phyloP scores from a whole-genome alignment of 805 yeast species.

The Blastobotrys parvus region DNA sequence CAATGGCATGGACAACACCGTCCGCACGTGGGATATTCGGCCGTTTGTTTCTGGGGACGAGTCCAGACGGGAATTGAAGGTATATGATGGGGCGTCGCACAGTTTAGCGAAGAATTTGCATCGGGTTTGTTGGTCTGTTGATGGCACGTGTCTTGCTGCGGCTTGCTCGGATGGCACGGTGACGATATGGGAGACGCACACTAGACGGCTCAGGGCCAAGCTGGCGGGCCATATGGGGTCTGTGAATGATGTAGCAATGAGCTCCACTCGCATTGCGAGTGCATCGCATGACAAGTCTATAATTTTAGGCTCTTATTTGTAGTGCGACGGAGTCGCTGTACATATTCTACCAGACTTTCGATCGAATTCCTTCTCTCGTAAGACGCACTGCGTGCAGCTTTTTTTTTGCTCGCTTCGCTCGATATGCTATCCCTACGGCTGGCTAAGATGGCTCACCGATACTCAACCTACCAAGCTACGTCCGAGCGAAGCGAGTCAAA shows the following conservation, averaged over 20 bases:
- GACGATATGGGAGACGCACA: constrained; percentile 51
- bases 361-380: no score
- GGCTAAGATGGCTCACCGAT: no score
- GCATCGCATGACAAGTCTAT: constrained; percentile 51
- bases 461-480: no score
- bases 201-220: constrained; percentile 41
- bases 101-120: constrained; percentile 43
- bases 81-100: constrained; percentile 51
- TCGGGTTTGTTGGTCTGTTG: constrained; percentile 36
- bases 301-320: constrained; percentile 30
- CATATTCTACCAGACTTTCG: constrained; percentile 82
- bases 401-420: no score
- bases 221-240: constrained; percentile 54
- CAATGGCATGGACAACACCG: constrained; percentile 48
- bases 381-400: no score
- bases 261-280: constrained; percentile 36
- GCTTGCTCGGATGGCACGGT: constrained; percentile 55
- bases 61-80: constrained; percentile 22
- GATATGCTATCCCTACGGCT: no score
- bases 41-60: constrained; percentile 32
- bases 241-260: constrained; percentile 52
- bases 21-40: constrained; percentile 50
- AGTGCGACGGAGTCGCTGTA: constrained; percentile 66
- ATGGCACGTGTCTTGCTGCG: constrained; percentile 37
- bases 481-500: no score